Evolutionary conservation across 1,284 basidiomycete genomes (phyloP), one percentile per base, ranked within the genome.

Genomic region (Rhodotorula sp.): DNA sequence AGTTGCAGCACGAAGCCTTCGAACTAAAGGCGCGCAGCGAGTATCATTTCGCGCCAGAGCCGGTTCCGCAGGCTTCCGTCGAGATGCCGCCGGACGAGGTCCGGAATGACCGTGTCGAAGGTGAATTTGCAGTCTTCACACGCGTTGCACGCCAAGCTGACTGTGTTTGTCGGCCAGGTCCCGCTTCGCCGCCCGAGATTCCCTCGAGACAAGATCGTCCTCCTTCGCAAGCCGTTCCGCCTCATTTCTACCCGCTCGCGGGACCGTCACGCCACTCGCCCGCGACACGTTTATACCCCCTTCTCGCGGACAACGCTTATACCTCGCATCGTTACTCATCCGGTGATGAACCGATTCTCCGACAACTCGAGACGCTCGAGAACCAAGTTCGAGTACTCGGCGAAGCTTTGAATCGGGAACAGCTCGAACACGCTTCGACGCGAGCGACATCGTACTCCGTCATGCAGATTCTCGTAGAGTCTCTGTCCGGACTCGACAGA

Each of bases 351-450:
- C 26, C 62, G 8, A 38, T 55, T 21, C 38, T 43, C 2, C 66
- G 70, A 2, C 66, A 68, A 49, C 26, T 68, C 26, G 12, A n/a
- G 14, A n/a, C 50, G 1, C 66, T 71, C 48, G 70, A 71, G 28
- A 23, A 26, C 0, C 70, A 71, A 61, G 50, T 71, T 5, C 66
- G 62, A 19, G 34, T 28, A 14, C 31, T 71, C 1, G 45, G 60
- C 21, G 66, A 71, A 3, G 66, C 60, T 14, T 50, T 71, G 10
- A 59, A 60, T 19, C 57, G 58, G 18, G 56, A 67, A 21, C 70
- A 71, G 67, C 66, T 66, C 16, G 70, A 68, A n/a, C 49, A 56
- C 45, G 47, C 58, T 12, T 50, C 48, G n/a, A 56, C 28, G 5
- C 47, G 63, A 0, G 43, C 66, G 16, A 43, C 63, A 4, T 60